These are phyloP conservation scores for Biscutella laevigata DNA, from an alignment of 441 rosid genomes.

Conservation along the genomic window DNA sequence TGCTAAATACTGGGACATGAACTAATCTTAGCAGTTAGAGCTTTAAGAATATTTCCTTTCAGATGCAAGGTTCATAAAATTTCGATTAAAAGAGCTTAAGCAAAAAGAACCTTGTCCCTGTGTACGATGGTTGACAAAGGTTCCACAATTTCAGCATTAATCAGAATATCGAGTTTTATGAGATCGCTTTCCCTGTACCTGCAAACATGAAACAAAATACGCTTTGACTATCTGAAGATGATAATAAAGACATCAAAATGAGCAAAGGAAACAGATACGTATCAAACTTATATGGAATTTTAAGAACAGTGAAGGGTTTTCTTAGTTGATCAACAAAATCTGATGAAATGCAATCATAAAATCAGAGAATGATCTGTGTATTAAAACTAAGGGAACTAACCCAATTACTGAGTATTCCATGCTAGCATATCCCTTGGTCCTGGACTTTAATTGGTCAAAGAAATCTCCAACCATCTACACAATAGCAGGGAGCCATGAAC, in stretches of 20 bases:
- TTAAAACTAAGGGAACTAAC: conserved; percentile 31
- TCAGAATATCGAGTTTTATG: conserved; percentile 80
- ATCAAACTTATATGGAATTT: background rate
- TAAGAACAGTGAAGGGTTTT: background rate
- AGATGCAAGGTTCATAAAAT: background rate
- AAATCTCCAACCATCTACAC: conserved; percentile 97
- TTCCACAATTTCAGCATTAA: conserved; percentile 78
- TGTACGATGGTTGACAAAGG: conserved; percentile 92
- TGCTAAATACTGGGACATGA: background rate
- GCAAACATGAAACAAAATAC: conserved; percentile 21
- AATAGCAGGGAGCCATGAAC: conserved; percentile 9
- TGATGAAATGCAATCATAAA: background rate
- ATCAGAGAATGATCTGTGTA: conserved; percentile 3
- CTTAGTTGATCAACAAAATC: background rate
- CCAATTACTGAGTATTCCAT: conserved; percentile 87
- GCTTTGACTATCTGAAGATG: background rate
- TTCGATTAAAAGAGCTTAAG: background rate
- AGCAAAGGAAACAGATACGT: background rate
- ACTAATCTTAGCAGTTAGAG: background rate
- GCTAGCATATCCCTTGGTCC: conserved; percentile 97
- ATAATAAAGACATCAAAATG: conserved; percentile 1
- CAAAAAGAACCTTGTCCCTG: conserved; percentile 58
- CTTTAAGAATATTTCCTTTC: background rate
- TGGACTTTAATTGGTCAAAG: conserved; percentile 90
- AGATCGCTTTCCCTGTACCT: conserved; percentile 79